phyloP scores from a whole-genome alignment of 179 eudicot genomes.

The Dionaea muscipula region DNA sequence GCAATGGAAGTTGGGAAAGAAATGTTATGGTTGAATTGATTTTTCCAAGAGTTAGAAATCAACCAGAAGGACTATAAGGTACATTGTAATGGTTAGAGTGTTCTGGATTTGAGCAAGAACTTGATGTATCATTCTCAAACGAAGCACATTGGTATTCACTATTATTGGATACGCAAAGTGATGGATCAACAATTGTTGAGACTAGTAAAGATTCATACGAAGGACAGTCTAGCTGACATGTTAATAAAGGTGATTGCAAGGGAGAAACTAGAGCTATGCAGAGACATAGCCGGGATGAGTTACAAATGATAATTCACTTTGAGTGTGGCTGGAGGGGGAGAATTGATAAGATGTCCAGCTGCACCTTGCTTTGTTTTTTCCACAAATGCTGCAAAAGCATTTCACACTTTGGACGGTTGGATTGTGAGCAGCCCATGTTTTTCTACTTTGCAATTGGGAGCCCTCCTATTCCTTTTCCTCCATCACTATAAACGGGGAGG shows the following conservation, averaged over 20 bases:
- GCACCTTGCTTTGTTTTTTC: no score
- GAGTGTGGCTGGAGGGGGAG: no score
- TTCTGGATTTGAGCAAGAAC: background rate
- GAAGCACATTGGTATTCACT: slow-evolving; percentile 1
- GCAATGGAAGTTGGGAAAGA: background rate
- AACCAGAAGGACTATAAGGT: background rate
- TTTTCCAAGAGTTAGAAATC: background rate
- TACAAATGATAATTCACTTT: no score
- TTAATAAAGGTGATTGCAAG: slow-evolving; percentile 2
- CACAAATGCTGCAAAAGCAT: no score
- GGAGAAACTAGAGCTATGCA: no score
- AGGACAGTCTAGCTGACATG: background rate
- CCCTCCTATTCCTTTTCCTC: no score
- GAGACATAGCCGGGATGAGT: no score
- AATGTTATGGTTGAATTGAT: background rate
- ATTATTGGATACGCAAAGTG: background rate
- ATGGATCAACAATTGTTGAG: background rate
- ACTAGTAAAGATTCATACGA: background rate
- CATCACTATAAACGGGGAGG: no score
- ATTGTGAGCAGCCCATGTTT: no score
- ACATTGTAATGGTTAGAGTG: background rate
- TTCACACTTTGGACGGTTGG: no score
- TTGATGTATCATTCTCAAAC: background rate
- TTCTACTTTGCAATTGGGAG: no score
- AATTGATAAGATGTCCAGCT: no score